These are phyloP conservation scores for Cudoniella acicularis DNA, from an alignment of 495 filamentous ascomycete species.

Conservation along the genomic window DNA sequence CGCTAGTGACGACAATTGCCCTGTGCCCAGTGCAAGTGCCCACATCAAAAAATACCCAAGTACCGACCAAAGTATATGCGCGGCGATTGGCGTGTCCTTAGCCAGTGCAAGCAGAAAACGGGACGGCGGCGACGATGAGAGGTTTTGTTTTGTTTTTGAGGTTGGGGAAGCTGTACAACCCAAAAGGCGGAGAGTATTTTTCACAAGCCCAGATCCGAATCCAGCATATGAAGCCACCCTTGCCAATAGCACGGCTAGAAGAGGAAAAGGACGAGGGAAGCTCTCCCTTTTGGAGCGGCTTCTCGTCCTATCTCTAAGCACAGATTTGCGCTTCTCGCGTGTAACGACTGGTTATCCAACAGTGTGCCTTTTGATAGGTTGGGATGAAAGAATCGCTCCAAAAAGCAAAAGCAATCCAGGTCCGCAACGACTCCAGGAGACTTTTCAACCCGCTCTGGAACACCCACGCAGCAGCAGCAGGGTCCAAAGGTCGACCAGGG, in stretches of 20 bases:
- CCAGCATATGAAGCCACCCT: background rate
- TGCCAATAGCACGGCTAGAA: conserved; percentile 2
- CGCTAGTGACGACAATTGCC: conserved; percentile 14
- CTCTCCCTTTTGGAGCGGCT: background rate
- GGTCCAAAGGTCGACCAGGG: too few relatives aligned
- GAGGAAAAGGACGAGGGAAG: background rate
- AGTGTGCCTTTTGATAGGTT: background rate
- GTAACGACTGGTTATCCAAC: background rate
- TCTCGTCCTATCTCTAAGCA: conserved; percentile 4
- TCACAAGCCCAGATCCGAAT: background rate
- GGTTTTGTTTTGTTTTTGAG: background rate
- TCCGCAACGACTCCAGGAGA: too few relatives aligned
- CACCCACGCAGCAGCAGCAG: background rate
- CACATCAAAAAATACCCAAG: background rate
- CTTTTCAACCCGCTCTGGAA: background rate
- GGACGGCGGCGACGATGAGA: background rate
- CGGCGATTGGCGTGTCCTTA: background rate
- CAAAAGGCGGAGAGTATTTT: background rate
- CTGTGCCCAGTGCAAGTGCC: background rate
- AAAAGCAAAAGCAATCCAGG: background rate
- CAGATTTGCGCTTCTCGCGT: conserved; percentile 7
- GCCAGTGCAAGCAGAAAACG: background rate
- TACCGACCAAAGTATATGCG: background rate
- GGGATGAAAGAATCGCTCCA: background rate
- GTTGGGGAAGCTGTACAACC: background rate